Evolutionary conservation across 495 filamentous ascomycete species (phyloP), one percentile per base, ranked within the genome.

Genomic region (Penicillium cosmopolitanum): DNA sequence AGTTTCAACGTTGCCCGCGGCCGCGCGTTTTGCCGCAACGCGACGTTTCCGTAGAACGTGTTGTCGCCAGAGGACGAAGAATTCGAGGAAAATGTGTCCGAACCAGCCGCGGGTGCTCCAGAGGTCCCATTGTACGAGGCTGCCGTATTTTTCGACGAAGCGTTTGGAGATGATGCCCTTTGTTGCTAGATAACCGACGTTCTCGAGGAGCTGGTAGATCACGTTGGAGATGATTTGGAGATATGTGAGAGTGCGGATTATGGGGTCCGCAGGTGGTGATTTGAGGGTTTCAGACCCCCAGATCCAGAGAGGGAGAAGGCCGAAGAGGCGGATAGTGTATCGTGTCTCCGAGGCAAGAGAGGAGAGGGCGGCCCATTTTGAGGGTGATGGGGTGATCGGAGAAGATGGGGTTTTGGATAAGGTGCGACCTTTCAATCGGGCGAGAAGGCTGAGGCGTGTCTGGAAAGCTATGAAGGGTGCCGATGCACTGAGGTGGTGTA

Each of bases 101-200:
- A 85, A 85, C 93, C 93, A 97, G 62, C 88, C 89, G 15, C 93
- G 76, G 15, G 81, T 83, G 70, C 90, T 91, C 90, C 89, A 96
- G 35, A 87, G 66, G 73, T 83, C 86, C 70, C 85, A 87, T 56
- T 76, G 77, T 25, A 68, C 77, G 54, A 79, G 66, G 5, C 83
- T 80, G 19, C 80, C 80, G 71, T 80, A 84, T 3, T 78, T 79
- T 31, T 96, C 66, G 0, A 96, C 80, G 47, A 71, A 70, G 3
- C 55, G 57, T 43, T 75, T 74, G 4, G 75, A 71, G 9, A 75
- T 51, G 0, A 81, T 50, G 16, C 85, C 84, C 64, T 91, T 90
- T 19, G 75, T 69, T 5, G 87, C 83, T 9, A 98, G 81, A 75
- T 89, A 96, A 9, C 88, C 89, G 6, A 80, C 85, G 72, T 97